Evolutionary conservation across 2,329 filamentous ascomycete genomes (phyloP).

Genomic region (Phaeophleospora eucalypticola): DNA sequence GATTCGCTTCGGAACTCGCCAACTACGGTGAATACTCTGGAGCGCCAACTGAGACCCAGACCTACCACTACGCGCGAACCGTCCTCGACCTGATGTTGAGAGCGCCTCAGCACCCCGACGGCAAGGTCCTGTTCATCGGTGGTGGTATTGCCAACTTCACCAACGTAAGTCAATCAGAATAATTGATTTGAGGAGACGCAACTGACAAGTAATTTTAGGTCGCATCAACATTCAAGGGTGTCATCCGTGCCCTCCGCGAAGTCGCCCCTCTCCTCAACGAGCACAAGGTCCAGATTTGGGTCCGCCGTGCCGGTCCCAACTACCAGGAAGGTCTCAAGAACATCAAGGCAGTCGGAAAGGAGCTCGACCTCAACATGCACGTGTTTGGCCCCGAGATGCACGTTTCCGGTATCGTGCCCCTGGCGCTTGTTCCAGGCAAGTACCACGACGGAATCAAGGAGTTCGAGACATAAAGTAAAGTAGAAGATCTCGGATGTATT

Average conservation of each 20-base stretch:
- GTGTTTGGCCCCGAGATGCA: slow-evolving; percentile 77
- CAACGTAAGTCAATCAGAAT: slow-evolving; percentile 57
- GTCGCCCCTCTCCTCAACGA: slow-evolving; percentile 79
- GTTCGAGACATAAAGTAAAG: slow-evolving; percentile 47
- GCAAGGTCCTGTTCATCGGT: slow-evolving; percentile 99
- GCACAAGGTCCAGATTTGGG: slow-evolving; percentile 99
- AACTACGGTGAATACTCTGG: slow-evolving; percentile 99
- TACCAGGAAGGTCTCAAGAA: slow-evolving; percentile 99
- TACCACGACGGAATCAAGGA: slow-evolving; percentile 56
- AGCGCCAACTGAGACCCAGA: slow-evolving; percentile 97
- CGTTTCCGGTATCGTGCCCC: slow-evolving; percentile 91
- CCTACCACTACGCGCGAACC: slow-evolving; percentile 97
- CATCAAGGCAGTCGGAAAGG: slow-evolving; percentile 94
- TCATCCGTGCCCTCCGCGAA: slow-evolving; percentile 92
- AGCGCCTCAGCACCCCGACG: slow-evolving; percentile 75
- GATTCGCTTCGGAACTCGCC: slow-evolving; percentile 92
- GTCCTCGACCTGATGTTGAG: slow-evolving; percentile 97
- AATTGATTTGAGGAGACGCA: not conserved
- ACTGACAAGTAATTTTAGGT: slow-evolving; percentile 43
- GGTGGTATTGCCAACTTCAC: slow-evolving; percentile 99
- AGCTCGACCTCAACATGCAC: slow-evolving; percentile 95
- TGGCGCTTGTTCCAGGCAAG: slow-evolving; percentile 68
- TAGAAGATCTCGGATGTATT: not conserved
- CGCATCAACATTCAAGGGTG: slow-evolving; percentile 98
- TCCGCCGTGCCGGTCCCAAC: slow-evolving; percentile 85